Base-by-base conservation (phyloP, 2,329 filamentous ascomycete species). In the Colletotrichum horii region DNA sequence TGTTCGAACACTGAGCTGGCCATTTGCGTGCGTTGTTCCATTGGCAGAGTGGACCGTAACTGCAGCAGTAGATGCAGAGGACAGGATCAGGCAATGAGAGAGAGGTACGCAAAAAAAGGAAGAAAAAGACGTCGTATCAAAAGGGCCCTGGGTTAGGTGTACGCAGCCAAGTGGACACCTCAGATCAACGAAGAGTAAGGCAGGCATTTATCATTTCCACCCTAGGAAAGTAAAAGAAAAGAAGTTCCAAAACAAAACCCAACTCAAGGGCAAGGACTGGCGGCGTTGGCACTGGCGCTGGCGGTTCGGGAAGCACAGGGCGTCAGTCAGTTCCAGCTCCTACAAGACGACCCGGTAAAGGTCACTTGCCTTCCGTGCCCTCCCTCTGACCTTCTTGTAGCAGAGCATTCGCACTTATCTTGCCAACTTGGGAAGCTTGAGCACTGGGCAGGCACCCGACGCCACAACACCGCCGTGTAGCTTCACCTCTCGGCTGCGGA, bases 271-370 rank as follows among this genome's bases (percentile, higher is more conserved):
- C 66, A 71, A 48, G 71, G 32, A 67, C 71, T 68, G 71, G 43
- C 30, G 38, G n/a, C n/a, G 38, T 43, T 48, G 43, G 43, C 43
- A 48, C 43, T 48, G 43, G 43, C 43, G 43, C 43, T 48, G 48
- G 58, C 48, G 43, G n/a, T 28, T 69, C 32, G 34, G 55, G 55
- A 61, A 72, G 55, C 73, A 72, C 73, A 75, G 73, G 73, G 69
- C 69, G 55, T 66, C 52, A 67, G 61, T 62, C 69, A 72, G 62
- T 72, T 75, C 69, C 73, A 56, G 69, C 73, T 72, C 26, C 62
- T 56, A 6, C 66, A 48, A 16, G 52, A 15, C 16, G 15, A 34
- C 24, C 28, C 72, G 24, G 55, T 58, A 8, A 24, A 58, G 30
- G 26, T 61, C 16, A n/a, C 43, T 22, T 48, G 43, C n/a, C 43